Conservation (phyloP, 805 yeast genomes). For the Clavispora asparagi region DNA sequence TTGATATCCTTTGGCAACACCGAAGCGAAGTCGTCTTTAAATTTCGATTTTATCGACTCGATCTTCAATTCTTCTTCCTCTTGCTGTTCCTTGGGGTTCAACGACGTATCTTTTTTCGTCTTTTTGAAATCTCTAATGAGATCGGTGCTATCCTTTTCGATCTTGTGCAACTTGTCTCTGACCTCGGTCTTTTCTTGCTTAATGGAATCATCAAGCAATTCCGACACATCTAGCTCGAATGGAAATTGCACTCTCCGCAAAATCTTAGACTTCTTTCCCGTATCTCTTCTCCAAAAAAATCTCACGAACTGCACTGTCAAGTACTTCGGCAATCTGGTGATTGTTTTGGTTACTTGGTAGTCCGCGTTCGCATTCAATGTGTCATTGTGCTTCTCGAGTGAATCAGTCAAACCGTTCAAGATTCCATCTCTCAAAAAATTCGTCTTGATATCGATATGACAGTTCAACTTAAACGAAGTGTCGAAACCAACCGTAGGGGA, state of each 20-base stretch:
- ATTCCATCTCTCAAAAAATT: constrained; percentile 88
- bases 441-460: constrained; percentile 82
- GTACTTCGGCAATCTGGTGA: constrained; percentile 79
- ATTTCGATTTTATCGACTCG: constrained; percentile 45
- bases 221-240: constrained; percentile 82
- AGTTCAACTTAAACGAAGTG: constrained; percentile 71
- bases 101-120: constrained; percentile 34
- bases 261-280: constrained; percentile 86
- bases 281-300: constrained; percentile 93
- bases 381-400: constrained; percentile 72
- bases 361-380: constrained; percentile 64
- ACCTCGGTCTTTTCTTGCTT: constrained; percentile 59
- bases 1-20: constrained; percentile 34
- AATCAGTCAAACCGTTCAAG: constrained; percentile 65
- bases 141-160: constrained; percentile 71
- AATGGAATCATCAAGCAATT: constrained; percentile 75
- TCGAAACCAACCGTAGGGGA: constrained; percentile 21
- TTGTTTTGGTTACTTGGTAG: constrained; percentile 55
- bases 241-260: constrained; percentile 94
- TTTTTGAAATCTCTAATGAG: constrained; percentile 70
- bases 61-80: constrained; percentile 50
- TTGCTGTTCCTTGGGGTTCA: constrained; percentile 51
- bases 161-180: constrained; percentile 71
- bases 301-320: constrained; percentile 90
- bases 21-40: constrained; percentile 41